Conservation (phyloP, 306 rosid species). For the Pterocarpus macrocarpus region DNA sequence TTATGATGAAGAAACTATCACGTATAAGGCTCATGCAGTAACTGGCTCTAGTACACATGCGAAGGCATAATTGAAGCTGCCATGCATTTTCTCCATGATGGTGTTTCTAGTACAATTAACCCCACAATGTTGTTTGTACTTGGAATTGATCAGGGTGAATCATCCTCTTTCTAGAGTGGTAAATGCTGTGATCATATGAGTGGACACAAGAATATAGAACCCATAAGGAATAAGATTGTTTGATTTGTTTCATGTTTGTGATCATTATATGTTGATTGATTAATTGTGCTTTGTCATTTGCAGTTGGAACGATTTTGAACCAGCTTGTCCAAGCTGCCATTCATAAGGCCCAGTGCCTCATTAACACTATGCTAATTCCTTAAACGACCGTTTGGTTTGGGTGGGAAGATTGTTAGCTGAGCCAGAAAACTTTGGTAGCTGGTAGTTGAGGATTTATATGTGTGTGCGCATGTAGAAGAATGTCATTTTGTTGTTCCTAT, state of each 20-base stretch:
- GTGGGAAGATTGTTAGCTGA: neutral
- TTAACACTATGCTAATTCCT: no score
- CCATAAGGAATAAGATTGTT: neutral
- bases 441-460: neutral
- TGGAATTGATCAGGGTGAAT: neutral
- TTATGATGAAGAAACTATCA: neutral
- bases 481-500: neutral
- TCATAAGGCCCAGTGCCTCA: no score
- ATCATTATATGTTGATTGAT: neutral
- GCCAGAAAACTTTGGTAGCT: conserved; percentile 7
- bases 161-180: neutral
- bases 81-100: conserved; percentile 17
- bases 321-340: neutral
- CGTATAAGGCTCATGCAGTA: neutral
- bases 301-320: neutral
- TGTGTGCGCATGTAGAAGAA: neutral
- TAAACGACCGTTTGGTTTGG: neutral
- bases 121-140: neutral
- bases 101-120: neutral
- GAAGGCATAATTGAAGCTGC: conserved; percentile 2
- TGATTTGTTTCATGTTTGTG: no score
- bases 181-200: neutral
- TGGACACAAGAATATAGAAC: neutral
- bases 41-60: conserved; percentile 8
- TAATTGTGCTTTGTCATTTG: neutral